Conservation (phyloP, 176 grass and related monocot genomes). For the Cymbopogon citratus region DNA sequence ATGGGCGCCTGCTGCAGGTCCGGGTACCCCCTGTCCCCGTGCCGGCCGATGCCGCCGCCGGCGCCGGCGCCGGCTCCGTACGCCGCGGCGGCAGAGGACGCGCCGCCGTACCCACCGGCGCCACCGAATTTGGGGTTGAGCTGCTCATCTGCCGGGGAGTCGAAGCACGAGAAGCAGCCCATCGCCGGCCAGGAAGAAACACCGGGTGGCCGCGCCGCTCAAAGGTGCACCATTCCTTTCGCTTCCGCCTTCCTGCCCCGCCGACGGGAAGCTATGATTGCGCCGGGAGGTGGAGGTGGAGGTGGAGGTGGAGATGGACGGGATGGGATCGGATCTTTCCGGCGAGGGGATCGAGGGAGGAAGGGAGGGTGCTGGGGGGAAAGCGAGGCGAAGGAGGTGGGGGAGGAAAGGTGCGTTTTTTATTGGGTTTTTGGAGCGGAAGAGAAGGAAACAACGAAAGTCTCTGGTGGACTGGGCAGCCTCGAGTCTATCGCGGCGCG, state of each 20-base stretch:
- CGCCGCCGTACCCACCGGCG: constrained; percentile 25
- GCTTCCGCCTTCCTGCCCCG: background rate
- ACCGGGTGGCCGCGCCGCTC: constrained; percentile 13
- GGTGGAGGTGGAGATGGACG: background rate
- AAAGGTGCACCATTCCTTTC: constrained; percentile 16
- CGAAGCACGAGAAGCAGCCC: constrained; percentile 86
- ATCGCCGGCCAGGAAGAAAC: constrained; percentile 19
- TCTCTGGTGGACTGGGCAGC: background rate
- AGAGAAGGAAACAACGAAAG: background rate
- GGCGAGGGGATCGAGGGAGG: constrained; percentile 36
- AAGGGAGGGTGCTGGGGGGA: background rate
- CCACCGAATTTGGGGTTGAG: constrained; percentile 54
- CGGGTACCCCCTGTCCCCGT: constrained; percentile 8
- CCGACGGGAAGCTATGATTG: background rate
- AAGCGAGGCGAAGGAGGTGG: constrained; percentile 12
- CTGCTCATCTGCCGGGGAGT: constrained; percentile 54
- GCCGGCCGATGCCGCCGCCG: background rate
- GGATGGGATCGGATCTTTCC: constrained; percentile 33
- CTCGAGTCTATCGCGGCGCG: too few species aligned
- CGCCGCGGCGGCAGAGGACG: background rate
- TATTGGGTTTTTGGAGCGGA: constrained; percentile 41
- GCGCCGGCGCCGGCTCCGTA: background rate
- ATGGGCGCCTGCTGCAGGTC: constrained; percentile 54
- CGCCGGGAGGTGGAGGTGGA: background rate
- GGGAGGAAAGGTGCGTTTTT: constrained; percentile 33